Evolutionary conservation across 139 green algal genomes (phyloP), one percentile per base, ranked within the genome.

Genomic region (Chlamydomonas incerta): DNA sequence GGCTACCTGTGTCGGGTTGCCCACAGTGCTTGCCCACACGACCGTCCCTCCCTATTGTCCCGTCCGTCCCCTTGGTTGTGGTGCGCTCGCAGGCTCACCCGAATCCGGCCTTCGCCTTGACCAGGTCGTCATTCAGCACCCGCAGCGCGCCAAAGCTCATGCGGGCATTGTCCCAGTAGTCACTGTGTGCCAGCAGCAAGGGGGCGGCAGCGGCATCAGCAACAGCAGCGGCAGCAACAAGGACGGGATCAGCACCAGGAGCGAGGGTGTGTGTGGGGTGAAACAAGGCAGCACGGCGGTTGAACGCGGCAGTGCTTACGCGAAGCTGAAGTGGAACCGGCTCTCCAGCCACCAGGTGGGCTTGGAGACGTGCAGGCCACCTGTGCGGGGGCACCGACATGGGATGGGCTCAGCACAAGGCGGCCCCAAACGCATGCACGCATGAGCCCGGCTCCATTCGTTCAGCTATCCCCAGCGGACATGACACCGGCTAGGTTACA

Each of bases 101-200:
- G 89, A 97, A 97, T 2, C 94, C 94, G 37, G 90, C 82, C 6
- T 77, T 58, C 0, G 37, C 50, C 71, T 96, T 92, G 17, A 97
- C 95, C 11, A 97, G 85, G 86, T 97, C 95, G 62, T 97, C 95
- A 50, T 97, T 97, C 21, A 93, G 47, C 24, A 94, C 91, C 24
- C 94, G 87, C 60, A 97, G 85, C 0, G 88, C 92, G 0, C 94
- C 95, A 85, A 97, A 97, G 55, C 91, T 90, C 26, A 55, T 82
- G 35, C 91, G 88, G 20, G 72, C 0, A 0, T 70, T 58, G 62
- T 94, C 82, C 46, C 57, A 91, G 58, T 93, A 85, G 66, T 85
- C 79, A 0, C 77, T 83, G 58, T 0, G 41, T 41, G 14, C 28
- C 17, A 33, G 68, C 34, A 6, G 34, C 6, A 9, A 3, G 28